These are phyloP conservation scores for Lippia alba DNA, from an alignment of 305 asterid species.

Conservation along the genomic window DNA sequence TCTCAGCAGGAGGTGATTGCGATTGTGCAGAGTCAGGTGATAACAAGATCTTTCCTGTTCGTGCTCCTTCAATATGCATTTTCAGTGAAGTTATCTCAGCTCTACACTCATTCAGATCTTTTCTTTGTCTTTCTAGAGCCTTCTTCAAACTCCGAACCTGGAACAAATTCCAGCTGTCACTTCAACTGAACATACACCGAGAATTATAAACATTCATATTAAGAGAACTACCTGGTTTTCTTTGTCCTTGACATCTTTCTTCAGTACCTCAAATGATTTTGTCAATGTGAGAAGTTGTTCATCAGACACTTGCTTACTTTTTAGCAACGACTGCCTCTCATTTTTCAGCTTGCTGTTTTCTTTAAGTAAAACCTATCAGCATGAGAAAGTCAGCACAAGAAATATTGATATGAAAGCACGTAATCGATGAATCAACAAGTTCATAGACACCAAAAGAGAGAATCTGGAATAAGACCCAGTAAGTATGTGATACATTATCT, in stretches of 20 bases:
- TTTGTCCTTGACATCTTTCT: conserved; percentile 72
- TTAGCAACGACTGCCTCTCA: conserved; percentile 54
- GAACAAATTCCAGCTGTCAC: conserved; percentile 23
- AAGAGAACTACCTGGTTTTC: conserved; percentile 51
- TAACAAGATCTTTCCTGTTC: conserved; percentile 41
- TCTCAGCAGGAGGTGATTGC: conserved; percentile 37
- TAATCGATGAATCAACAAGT: conserved; percentile 13
- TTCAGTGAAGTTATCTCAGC: conserved; percentile 76
- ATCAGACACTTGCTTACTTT: conserved; percentile 58
- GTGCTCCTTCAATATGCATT: conserved; percentile 67
- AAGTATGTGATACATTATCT: not conserved
- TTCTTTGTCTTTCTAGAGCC: conserved; percentile 59
- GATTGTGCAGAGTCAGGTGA: conserved; percentile 31
- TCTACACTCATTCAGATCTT: conserved; percentile 68
- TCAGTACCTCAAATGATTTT: conserved; percentile 62
- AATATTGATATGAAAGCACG: not conserved
- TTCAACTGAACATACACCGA: conserved; percentile 15
- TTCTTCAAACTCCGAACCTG: conserved; percentile 66
- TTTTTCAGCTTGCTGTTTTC: conserved; percentile 59
- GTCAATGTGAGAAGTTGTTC: conserved; percentile 49
- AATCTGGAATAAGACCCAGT: not conserved
- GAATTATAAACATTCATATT: not conserved
- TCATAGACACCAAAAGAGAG: conserved; percentile 6
- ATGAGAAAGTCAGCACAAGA: conserved; percentile 15
- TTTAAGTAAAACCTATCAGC: conserved; percentile 45